Evolutionary conservation across 768 basidiomycete species (phyloP).

Genomic region (Suillus discolor): DNA sequence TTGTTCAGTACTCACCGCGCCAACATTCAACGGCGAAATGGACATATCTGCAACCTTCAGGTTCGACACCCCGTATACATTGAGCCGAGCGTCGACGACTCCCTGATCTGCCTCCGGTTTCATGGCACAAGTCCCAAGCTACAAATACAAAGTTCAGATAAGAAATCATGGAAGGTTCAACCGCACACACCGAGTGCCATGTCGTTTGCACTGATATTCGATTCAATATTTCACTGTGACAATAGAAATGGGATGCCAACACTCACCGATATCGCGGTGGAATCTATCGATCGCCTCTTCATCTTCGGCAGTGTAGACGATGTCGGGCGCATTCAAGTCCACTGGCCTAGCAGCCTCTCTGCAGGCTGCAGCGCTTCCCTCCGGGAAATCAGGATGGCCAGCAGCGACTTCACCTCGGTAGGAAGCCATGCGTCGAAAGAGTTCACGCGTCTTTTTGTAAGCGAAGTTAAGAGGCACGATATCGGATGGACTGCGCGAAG

Average conservation of each 20-base stretch:
- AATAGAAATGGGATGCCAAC: not conserved
- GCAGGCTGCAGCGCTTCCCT: constrained; percentile 31
- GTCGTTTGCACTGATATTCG: constrained; percentile 27
- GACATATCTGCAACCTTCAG: constrained; percentile 63
- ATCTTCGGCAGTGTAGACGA: constrained; percentile 36
- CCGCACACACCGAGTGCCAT: constrained; percentile 33
- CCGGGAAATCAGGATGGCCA: constrained; percentile 25
- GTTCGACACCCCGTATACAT: constrained; percentile 60
- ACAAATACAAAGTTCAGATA: not conserved
- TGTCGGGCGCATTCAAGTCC: constrained; percentile 29
- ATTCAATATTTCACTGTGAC: not conserved
- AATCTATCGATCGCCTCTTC: constrained; percentile 36
- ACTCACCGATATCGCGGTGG: constrained; percentile 22
- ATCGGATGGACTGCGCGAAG: constrained; percentile 23
- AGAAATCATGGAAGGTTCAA: not conserved
- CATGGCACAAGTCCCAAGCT: constrained; percentile 73
- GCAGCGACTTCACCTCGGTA: constrained; percentile 40
- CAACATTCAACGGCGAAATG: constrained; percentile 40
- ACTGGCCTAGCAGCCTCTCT: constrained; percentile 20
- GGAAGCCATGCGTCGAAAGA: constrained; percentile 42
- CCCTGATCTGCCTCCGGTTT: constrained; percentile 58
- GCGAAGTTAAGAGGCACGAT: constrained; percentile 27
- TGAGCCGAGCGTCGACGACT: constrained; percentile 62
- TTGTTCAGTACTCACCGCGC: constrained; percentile 24
- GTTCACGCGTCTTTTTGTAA: constrained; percentile 30